Base-by-base conservation (phyloP, 140 eudicot genomes). In the Ambrosia hybrid region DNA sequence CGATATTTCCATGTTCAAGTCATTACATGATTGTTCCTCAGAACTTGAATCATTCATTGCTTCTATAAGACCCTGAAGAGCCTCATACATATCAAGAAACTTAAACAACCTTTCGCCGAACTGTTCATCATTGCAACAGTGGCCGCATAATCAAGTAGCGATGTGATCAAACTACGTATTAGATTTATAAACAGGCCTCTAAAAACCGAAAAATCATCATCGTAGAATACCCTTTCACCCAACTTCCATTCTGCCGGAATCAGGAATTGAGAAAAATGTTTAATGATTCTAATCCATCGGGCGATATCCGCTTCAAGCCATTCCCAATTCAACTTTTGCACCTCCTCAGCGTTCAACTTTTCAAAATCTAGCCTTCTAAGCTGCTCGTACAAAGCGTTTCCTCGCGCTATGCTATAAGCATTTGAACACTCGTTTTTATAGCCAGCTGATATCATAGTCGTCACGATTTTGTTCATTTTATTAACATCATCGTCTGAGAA, bases 31-130 rank as follows among this genome's bases (percentile, higher is more conserved):
- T 0, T 73, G 58, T 9, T 53, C 58, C 4, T 57, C 56, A 3
- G 57, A 65, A 43, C 51, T 11, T 2, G 85, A 53, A 2, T 75
- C 70, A 0, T 67, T 64, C 13, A 85, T 66, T 0, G 78, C 71
- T 0, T 76, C 67, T 7, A 41, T 61, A 1, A 93, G 83, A 5
- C 82, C 84, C 0, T 77, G 79, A 0, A 90, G 85, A 3, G 96
- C 76, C 48, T 90, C 97, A 34, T 84, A 81, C 88, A 90, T 86
- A 61, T 93, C 99, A 3, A 93, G 87, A 69, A 85, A 86, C 30
- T 88, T 90, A 82, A 93, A 93, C 16, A 93, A 52, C 72, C 85
- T 81, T 59, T 93, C 0, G 94, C 84, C 0, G 97, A 84, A 0
- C 83, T 68, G 59, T 86, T 87, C 10, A 91, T 78, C 82, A 70